A percentile compares a stretch with the other conserved stretches of the same genome.
phyloP scores from a whole-genome alignment of 2,329 filamentous ascomycete species.

The Capronia coronata region DNA sequence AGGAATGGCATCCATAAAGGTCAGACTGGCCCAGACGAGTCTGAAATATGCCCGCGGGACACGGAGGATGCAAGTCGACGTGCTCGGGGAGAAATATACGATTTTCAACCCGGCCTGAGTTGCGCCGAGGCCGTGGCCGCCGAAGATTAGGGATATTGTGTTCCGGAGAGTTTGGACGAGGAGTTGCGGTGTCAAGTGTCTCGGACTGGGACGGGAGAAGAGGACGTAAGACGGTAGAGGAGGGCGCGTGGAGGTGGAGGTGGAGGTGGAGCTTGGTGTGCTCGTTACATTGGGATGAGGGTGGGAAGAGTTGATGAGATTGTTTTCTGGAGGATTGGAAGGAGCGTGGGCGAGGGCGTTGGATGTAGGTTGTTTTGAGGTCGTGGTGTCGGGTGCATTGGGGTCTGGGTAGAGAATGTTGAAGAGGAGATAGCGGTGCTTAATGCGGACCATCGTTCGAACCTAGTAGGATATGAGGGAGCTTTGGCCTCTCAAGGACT shows the following conservation, averaged over 20 bases:
- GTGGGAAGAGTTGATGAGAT: too few relatives aligned
- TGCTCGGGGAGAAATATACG: constrained; percentile 88
- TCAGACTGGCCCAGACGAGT: constrained; percentile 83
- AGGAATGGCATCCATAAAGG: constrained; percentile 67
- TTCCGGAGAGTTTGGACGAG: constrained; percentile 53
- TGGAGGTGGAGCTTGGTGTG: constrained; percentile 24
- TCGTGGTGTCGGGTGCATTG: background rate
- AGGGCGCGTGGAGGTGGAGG: background rate
- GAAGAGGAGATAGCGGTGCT: constrained; percentile 91
- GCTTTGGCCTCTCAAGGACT: too few relatives aligned
- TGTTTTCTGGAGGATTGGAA: too few relatives aligned
- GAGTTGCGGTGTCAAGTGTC: constrained; percentile 59
- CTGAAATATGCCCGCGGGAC: constrained; percentile 76
- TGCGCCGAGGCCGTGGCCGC: constrained; percentile 66
- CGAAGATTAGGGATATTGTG: constrained; percentile 67
- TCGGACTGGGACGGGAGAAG: constrained; percentile 72
- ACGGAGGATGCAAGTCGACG: constrained; percentile 85
- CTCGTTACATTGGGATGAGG: background rate
- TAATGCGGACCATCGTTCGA: constrained; percentile 79
- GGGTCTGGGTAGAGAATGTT: constrained; percentile 74
- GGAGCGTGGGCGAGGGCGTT: constrained; percentile 2
- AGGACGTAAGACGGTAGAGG: constrained; percentile 56
- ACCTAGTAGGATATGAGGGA: background rate
- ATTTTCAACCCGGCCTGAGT: constrained; percentile 47
- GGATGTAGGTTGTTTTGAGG: background rate